Percentiles rank a stretch among this genome's conserved stretches.
Evolutionary conservation across 2,329 filamentous ascomycete genomes (phyloP).

Genomic region (Pestalotiopsis sp.): DNA sequence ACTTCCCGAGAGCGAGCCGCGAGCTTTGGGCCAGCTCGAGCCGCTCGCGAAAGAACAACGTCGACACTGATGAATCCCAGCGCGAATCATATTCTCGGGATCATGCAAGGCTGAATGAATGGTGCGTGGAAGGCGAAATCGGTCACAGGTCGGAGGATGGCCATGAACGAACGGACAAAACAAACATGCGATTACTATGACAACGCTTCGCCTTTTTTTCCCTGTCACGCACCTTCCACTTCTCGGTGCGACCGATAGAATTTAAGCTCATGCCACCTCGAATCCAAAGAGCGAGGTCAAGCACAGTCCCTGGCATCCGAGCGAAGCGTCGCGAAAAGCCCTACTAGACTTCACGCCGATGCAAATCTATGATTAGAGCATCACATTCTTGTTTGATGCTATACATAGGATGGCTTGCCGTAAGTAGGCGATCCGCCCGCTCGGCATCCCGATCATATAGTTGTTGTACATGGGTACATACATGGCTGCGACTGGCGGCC

Average conservation of each 20-base stretch:
- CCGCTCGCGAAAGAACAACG: too few relatives aligned
- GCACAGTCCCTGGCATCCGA: neutral
- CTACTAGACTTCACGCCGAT: neutral
- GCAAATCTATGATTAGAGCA: neutral
- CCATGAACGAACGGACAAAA: too few relatives aligned
- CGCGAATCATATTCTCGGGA: too few relatives aligned
- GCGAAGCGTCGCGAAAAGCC: neutral
- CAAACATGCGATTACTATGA: neutral
- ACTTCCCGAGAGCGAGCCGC: conserved; percentile 1
- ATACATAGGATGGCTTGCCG: neutral
- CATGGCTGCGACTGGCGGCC: neutral
- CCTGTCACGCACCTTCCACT: neutral
- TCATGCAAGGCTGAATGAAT: too few relatives aligned
- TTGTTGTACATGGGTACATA: neutral
- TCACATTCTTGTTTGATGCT: neutral
- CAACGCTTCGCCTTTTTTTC: neutral
- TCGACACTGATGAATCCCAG: too few relatives aligned
- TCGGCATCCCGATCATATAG: neutral
- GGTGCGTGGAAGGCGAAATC: too few relatives aligned
- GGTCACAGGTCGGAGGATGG: too few relatives aligned
- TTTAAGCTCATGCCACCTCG: neutral
- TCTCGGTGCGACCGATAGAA: neutral
- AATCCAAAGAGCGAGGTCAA: neutral
- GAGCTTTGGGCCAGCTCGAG: neutral
- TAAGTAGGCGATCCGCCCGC: neutral